Evolutionary conservation across 2,329 filamentous ascomycete genomes (phyloP), one percentile per base, ranked within the genome.

Genomic region (Colletotrichum sp.): DNA sequence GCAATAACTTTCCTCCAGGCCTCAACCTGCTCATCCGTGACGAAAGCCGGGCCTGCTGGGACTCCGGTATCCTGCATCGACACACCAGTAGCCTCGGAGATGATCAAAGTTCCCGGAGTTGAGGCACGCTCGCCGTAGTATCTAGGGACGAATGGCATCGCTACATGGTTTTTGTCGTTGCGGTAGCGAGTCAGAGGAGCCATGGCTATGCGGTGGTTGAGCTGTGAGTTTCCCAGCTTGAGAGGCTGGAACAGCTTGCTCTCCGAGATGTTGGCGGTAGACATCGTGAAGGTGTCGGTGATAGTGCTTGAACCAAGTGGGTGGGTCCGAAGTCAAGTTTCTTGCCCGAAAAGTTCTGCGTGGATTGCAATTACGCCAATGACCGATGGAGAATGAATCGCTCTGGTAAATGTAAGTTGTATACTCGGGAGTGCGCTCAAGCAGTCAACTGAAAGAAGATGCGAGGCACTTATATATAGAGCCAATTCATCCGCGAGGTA

Each of bases 21-120:
- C 1, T 77, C 79, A 5, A 79, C 77, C 28, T 83, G 79, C 6
- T 52, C 48, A 5, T 78, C 71, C 1, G 82, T 83, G 4, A 89
- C 87, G 80, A 92, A 89, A n/a, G 87, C 82, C 13, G 90, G 88
- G n/a, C 71, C 59, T 34, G 77, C 75, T 12, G 48, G 75, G 2
- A 70, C 71, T 6, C 79, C 79, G 26, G 79, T 79, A 16, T 80
- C 79, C 6, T 63, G 36, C 26, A 75, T 74, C 18, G 81, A 81
- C 13, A 82, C 75, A 4, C 78, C 79, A 1, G 81, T 83, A 1
- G 81, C 81, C 67, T 83, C 81, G 9, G 81, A 80, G 60, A 83
- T 83, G 52, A 83, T 60, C 8, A 83, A 59, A 0, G 80, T 83
- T 76, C 90, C 90, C 80, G 90, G 93, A 0, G 91, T 77, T 8